Conservation (phyloP, 371 early-diverging fungal genomes). For the Mortierella sp. region DNA sequence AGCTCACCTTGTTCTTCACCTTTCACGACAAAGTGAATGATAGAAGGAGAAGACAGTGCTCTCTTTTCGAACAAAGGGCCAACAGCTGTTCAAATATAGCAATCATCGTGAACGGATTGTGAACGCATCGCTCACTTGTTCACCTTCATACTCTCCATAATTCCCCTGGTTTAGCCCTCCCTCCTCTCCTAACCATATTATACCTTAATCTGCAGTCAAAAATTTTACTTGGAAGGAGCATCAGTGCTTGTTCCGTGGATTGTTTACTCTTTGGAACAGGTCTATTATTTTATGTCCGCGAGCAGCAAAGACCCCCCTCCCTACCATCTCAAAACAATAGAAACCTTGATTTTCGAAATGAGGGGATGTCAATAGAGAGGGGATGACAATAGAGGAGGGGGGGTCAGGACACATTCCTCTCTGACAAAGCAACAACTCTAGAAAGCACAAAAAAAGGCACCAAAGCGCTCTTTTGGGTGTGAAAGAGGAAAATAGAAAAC, state of each 20-base stretch:
- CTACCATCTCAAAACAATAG: not conserved
- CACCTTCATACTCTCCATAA: not conserved
- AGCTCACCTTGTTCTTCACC: not conserved
- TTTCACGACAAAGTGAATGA: not conserved
- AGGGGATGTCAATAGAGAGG: not conserved
- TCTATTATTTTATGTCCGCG: not conserved
- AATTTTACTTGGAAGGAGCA: not conserved
- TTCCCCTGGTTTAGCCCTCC: not conserved
- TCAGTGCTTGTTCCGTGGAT: not conserved
- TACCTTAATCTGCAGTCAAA: not conserved
- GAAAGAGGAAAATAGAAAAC: conserved; percentile 3
- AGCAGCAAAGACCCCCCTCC: not conserved
- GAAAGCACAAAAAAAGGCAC: not conserved
- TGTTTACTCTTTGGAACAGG: not conserved
- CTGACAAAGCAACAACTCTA: conserved; percentile 10
- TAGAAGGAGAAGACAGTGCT: not conserved
- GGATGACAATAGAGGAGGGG: not conserved
- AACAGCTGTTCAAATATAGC: conserved; percentile 1
- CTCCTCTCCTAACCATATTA: not conserved
- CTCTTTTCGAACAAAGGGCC: not conserved
- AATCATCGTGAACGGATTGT: not conserved
- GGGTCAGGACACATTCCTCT: conserved; percentile 12
- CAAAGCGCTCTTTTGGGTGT: not conserved
- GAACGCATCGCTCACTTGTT: conserved; percentile 7
- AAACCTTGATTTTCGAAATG: conserved; percentile 2